These are phyloP conservation scores for Nepenthes mirabilis DNA, from an alignment of 148 eudicot species.

Conservation along the genomic window DNA sequence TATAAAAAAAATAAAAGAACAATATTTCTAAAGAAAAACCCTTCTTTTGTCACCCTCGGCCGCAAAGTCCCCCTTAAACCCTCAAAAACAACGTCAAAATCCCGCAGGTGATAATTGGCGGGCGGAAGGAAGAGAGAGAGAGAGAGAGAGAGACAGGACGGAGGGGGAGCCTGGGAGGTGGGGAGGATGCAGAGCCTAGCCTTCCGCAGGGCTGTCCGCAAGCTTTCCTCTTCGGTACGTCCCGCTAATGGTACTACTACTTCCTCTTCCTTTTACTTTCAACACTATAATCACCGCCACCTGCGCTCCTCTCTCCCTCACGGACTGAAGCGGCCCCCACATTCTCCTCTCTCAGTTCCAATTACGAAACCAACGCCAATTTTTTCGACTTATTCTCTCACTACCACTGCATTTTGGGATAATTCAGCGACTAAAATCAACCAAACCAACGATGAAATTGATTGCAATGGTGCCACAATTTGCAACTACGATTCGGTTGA, in stretches of 20 bases:
- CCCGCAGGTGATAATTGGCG: no score
- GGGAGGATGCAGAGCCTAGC: constrained; percentile 6
- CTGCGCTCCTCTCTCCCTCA: background rate
- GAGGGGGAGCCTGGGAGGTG: constrained; percentile 2
- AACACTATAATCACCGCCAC: background rate
- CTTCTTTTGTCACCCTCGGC: no score
- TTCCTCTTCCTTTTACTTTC: background rate
- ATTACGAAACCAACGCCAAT: background rate
- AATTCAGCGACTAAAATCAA: no score
- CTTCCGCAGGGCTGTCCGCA: constrained; percentile 3
- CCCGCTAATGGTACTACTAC: background rate
- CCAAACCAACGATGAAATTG: background rate
- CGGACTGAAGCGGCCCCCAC: background rate
- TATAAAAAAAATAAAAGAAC: no score
- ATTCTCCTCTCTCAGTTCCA: background rate
- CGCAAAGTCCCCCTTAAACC: no score
- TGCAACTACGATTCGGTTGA: background rate
- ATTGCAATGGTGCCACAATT: background rate
- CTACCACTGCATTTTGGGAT: background rate
- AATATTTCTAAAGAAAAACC: no score
- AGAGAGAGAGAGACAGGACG: no score
- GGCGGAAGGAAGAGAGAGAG: no score
- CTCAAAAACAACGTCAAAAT: no score
- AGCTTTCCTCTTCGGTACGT: constrained; percentile 3
- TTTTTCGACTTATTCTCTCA: background rate